Conservation (phyloP, 768 basidiomycete species). For the Austroboletus festivus region DNA sequence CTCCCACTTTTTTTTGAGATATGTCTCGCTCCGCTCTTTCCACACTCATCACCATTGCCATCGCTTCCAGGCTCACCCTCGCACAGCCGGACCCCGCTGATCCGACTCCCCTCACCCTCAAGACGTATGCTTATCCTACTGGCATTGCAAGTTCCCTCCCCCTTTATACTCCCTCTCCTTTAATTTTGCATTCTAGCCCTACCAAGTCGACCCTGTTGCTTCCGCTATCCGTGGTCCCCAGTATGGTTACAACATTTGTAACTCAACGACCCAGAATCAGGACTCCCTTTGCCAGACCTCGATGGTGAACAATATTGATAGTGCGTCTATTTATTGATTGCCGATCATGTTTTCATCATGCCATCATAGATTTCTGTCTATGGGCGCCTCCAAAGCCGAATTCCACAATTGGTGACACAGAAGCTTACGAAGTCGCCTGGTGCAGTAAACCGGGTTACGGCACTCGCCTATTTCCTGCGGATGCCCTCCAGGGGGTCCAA, state of each 20-base stretch:
- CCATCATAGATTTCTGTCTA: conserved; percentile 61
- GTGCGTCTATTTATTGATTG: conserved; percentile 18
- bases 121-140: conserved; percentile 42
- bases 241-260: conserved; percentile 64
- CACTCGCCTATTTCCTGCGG: conserved; percentile 65
- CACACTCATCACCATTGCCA: conserved; percentile 30
- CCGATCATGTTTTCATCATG: conserved; percentile 2
- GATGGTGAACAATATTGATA: conserved; percentile 53
- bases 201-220: conserved; percentile 45
- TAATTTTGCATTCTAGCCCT: conserved; percentile 37
- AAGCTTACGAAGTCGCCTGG: conserved; percentile 69
- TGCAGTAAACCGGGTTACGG: conserved; percentile 67
- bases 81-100: conserved; percentile 41
- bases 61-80: conserved; percentile 28
- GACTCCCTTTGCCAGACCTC: conserved; percentile 67
- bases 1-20: conserved; percentile 20
- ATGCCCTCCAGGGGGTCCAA: conserved; percentile 64
- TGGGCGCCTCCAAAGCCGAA: conserved; percentile 54
- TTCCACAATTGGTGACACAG: conserved; percentile 59
- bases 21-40: conserved; percentile 53
- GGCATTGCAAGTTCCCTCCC: conserved; percentile 35
- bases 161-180: neutral
- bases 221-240: conserved; percentile 54
- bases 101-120: conserved; percentile 44
- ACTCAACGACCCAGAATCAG: conserved; percentile 62